Percentiles rank a stretch among this genome's conserved stretches.
These are phyloP conservation scores for Croton laevigatus DNA, from an alignment of 441 rosid species.

Conservation along the genomic window DNA sequence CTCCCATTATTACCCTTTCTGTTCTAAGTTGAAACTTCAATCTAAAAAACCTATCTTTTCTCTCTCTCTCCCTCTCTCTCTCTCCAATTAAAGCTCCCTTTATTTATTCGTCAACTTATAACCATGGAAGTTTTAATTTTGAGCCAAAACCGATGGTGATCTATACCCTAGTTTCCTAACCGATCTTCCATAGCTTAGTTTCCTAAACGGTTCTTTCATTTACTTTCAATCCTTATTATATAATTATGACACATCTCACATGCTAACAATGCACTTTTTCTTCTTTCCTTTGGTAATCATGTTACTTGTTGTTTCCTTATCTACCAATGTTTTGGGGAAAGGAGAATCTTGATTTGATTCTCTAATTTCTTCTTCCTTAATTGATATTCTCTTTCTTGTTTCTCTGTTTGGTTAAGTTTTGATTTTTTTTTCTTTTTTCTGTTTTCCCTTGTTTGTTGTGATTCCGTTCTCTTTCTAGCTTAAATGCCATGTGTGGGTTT, in stretches of 20 bases:
- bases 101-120: not conserved
- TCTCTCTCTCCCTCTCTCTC: not conserved
- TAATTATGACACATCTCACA: not conserved
- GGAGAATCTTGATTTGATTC: not conserved
- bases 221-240: not conserved
- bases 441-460: not conserved
- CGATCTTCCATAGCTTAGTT: not conserved
- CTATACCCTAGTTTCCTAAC: not conserved
- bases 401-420: constrained; percentile 17
- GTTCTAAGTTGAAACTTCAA: not conserved
- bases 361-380: not conserved
- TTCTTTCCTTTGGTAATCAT: not conserved
- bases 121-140: not conserved
- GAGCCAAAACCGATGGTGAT: not conserved
- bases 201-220: constrained; percentile 13
- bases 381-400: not conserved
- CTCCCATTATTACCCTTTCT: not conserved
- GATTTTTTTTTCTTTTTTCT: not conserved
- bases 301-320: constrained; percentile 13
- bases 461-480: not conserved
- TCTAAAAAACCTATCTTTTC: not conserved
- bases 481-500: not conserved
- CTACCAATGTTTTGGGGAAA: constrained; percentile 7
- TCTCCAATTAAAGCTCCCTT: not conserved
- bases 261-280: not conserved